Base-by-base conservation (phyloP, 768 basidiomycete species). In the Rhodotorula babjevae region DNA sequence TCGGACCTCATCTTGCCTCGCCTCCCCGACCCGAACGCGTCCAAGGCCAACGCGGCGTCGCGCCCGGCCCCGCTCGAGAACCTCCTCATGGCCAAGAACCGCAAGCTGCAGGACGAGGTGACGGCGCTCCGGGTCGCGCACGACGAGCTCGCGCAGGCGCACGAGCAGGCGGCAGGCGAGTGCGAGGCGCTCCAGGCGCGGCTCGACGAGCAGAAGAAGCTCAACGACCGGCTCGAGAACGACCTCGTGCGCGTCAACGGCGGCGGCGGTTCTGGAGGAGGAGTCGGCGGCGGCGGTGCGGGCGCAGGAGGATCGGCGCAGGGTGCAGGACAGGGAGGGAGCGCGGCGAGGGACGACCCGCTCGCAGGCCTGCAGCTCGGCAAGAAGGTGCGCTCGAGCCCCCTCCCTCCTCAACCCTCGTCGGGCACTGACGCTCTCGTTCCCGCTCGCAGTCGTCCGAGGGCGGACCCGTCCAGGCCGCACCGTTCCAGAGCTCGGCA, bases 31-130 rank as follows among this genome's bases (percentile, higher is more conserved):
- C 93, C 95, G 2, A 94, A 95, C 76, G 89, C 92, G 14, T 87
- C 87, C 72, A 93, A 93, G 80, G 87, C 88, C 31, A 91, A 90
- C 75, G 85, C 78, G 60, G 87, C 89, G 5, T 36, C 36, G 59
- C 87, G 87, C 31, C 90, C 88, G 36, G 89, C 89, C 80, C 92
- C 93, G 0, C 86, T 99, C 2, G 95, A 99, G 81, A 87, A 87
- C 46, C 87, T 98, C 10, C 86, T 99, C 47, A 92, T 93, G 10
- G 88, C 86, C 53, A 98, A 98, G 84, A 99, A 98, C 82, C 91
- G 92, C 79, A 87, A 90, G 57, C 86, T 98, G 29, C 84, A 92
- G 58, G 94, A 97, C 77, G 93, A 98, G 78, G 83, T 98, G 65
- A 96, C 95, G 11, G 92, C 88, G 77, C 88, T 96, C 79, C 65